Percentiles rank a stretch among this genome's conserved stretches.
These are phyloP conservation scores for Hanseniaspora thailandica DNA, from an alignment of 805 yeast genomes.

Conservation along the genomic window DNA sequence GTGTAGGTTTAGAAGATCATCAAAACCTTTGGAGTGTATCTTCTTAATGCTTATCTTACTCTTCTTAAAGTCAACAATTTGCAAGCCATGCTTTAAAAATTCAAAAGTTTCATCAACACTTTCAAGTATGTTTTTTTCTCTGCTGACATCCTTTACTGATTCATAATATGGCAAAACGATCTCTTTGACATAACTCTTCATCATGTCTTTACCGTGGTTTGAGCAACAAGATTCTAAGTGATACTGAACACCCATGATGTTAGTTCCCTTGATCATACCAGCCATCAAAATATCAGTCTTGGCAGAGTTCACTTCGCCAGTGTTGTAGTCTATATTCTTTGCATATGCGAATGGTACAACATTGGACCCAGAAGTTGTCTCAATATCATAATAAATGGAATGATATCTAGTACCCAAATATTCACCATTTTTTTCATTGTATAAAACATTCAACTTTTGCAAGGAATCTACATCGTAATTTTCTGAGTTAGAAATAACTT, in stretches of 20 bases:
- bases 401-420: constrained; percentile 80
- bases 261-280: constrained; percentile 44
- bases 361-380: constrained; percentile 17
- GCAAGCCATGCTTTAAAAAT: background rate
- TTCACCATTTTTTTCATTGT: background rate
- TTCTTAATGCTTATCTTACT: background rate
- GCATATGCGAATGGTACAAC: constrained; percentile 50
- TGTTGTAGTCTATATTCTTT: constrained; percentile 24
- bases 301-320: constrained; percentile 16
- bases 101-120: background rate
- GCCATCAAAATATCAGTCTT: constrained; percentile 60
- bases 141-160: background rate
- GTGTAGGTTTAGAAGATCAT: background rate
- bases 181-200: constrained; percentile 42
- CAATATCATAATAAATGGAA: constrained; percentile 32
- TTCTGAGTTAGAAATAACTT: constrained; percentile 7
- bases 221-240: constrained; percentile 96
- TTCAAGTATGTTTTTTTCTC: background rate
- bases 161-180: constrained; percentile 1
- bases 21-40: background rate
- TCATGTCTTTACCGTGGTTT: constrained; percentile 44
- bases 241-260: constrained; percentile 89
- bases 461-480: background rate
- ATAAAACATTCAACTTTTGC: constrained; percentile 17
- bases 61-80: background rate